Percentiles rank a stretch among this genome's conserved stretches.
phyloP scores from a whole-genome alignment of 352 stramenopile genomes.

The Pythium volutum region DNA sequence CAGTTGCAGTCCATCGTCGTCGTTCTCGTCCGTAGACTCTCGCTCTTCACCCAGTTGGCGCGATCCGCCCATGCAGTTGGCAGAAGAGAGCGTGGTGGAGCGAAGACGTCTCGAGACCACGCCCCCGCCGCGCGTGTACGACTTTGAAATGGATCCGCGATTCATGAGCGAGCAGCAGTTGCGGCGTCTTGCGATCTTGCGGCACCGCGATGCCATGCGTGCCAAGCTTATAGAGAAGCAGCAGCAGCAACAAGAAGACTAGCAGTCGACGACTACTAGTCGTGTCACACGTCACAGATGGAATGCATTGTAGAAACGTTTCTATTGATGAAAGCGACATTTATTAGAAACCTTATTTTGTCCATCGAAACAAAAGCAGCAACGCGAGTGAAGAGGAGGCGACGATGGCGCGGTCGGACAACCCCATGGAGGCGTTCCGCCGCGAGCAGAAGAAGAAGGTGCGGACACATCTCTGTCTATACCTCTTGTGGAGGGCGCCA shows the following conservation, averaged over 20 bases:
- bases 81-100: background rate
- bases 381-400: too few relatives aligned
- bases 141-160: conserved; percentile 4
- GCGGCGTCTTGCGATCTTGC: conserved; percentile 15
- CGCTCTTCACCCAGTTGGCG: conserved; percentile 1
- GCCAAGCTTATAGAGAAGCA: background rate
- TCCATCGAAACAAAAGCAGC: background rate
- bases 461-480: background rate
- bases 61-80: background rate
- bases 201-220: conserved; percentile 7
- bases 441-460: conserved; percentile 83
- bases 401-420: conserved; percentile 56
- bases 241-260: background rate
- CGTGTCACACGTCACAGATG: background rate
- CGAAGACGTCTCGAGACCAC: conserved; percentile 3
- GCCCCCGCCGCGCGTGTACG: conserved; percentile 11
- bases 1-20: background rate
- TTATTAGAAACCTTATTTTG: background rate
- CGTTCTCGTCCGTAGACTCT: conserved; percentile 7
- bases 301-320: background rate
- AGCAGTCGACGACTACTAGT: background rate
- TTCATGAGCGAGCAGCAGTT: conserved; percentile 14
- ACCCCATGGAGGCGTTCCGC: conserved; percentile 71
- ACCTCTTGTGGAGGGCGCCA: background rate
- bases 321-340: background rate